These are phyloP conservation scores for Cladosporium sp. DNA, from an alignment of 2,329 filamentous ascomycete genomes.

Conservation along the genomic window DNA sequence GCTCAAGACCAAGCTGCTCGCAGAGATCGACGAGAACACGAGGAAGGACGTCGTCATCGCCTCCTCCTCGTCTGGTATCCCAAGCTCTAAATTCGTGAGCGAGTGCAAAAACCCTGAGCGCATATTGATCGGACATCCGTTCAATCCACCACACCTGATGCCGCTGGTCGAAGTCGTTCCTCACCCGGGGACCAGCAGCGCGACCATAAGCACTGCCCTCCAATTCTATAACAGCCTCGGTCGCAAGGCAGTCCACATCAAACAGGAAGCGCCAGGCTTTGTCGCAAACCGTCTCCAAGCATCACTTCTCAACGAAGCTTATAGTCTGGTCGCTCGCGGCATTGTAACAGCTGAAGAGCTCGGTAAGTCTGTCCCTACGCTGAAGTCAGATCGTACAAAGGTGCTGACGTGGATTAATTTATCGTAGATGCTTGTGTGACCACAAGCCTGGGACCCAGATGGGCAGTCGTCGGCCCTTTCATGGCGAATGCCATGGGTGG, in stretches of 20 bases:
- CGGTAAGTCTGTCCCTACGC: conserved; percentile 18
- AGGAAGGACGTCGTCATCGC: conserved; percentile 36
- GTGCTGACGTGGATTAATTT: background rate
- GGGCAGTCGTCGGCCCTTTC: conserved; percentile 23
- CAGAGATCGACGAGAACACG: conserved; percentile 30
- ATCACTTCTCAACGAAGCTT: conserved; percentile 36
- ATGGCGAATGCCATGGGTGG: conserved; percentile 28
- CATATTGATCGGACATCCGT: conserved; percentile 45
- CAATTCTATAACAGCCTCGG: conserved; percentile 39
- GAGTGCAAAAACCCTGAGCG: conserved; percentile 30
- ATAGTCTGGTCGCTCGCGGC: conserved; percentile 32
- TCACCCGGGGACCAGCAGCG: conserved; percentile 28
- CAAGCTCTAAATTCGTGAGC: conserved; percentile 29
- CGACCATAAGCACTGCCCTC: conserved; percentile 28
- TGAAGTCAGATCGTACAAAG: background rate
- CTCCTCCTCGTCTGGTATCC: conserved; percentile 38
- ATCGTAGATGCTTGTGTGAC: conserved; percentile 17
- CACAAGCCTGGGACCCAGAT: conserved; percentile 18
- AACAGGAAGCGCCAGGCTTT: conserved; percentile 41
- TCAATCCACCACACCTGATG: conserved; percentile 48
- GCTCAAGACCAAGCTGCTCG: conserved; percentile 38
- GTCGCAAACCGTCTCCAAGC: conserved; percentile 46
- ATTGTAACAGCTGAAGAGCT: conserved; percentile 29
- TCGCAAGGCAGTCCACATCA: conserved; percentile 39
- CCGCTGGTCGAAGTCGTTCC: conserved; percentile 46